Base-by-base conservation (phyloP, 2,329 filamentous ascomycete species). In the Neobulgaria alba region DNA sequence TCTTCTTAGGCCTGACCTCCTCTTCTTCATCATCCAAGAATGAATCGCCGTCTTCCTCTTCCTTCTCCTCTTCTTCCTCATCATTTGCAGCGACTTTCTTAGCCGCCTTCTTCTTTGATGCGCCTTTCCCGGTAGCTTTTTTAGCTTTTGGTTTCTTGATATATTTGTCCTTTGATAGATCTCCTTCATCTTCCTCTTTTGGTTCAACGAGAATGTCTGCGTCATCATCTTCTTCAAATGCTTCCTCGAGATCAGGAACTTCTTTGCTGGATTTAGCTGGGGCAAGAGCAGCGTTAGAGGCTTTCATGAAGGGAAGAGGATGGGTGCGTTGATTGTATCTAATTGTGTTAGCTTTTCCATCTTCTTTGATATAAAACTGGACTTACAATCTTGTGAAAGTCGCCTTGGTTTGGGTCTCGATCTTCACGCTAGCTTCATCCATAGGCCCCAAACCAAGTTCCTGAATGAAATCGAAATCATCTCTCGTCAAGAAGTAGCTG, bases 271-370 rank as follows among this genome's bases (percentile, higher is more conserved):
- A 67, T 55, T 79, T 82, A 12, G 85, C 87, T 3, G 86, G 79
- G 3, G 78, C 83, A 8, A 77, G 62, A 12, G 92, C 74, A 12
- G 92, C 74, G 49, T 73, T 85, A 54, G 77, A 87, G 2, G 89
- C 86, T 64, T 95, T 96, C 79, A 96, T 95, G 65, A 95, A 98
- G 1, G 92, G 89, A 38, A 98, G 67, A 0, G 90, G 90, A 53
- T 98, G 92, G 14, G 80, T 81, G 65, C 82, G 82, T 45, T 73
- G 65, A 54, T 98, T 98, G 62, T 98, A 92, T 40, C 85, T 90
- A 38, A 31, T 16, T 12, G 29, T 5, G 3, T 40, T 37, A 38
- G 35, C 21, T 35, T 23, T 10, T 19, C 10, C 16, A n/a, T 1
- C n/a, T 16, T 18, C 38, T 35, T 29, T 39, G 35, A 2, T 5